Conservation (phyloP, 495 filamentous ascomycete species). For the Lindgomyces ingoldianus region DNA sequence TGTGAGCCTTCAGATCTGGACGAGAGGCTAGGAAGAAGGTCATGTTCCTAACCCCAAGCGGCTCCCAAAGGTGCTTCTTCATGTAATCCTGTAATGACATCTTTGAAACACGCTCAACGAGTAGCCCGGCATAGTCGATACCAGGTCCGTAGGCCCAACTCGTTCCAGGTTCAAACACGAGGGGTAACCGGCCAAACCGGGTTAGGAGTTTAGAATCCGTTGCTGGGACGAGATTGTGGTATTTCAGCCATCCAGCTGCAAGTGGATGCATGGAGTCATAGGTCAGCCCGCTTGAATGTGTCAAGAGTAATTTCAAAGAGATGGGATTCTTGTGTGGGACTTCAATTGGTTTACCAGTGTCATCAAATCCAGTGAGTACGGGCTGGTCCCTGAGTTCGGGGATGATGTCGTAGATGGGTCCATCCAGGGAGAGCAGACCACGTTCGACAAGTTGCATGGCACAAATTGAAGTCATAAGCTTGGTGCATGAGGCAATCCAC, state of each 20-base stretch:
- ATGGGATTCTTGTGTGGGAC: conserved; percentile 21
- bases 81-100: conserved; percentile 49
- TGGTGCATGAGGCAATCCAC: conserved; percentile 38
- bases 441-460: conserved; percentile 35
- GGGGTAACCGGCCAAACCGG: conserved; percentile 20
- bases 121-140: conserved; percentile 38
- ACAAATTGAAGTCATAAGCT: conserved; percentile 36
- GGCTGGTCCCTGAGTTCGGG: conserved; percentile 38
- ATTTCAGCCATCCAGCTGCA: neutral
- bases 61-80: conserved; percentile 49
- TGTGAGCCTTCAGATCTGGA: conserved; percentile 39
- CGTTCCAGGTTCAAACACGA: conserved; percentile 44
- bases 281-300: conserved; percentile 16
- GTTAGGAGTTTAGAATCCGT: neutral
- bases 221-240: neutral
- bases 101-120: conserved; percentile 18
- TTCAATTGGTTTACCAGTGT: conserved; percentile 22
- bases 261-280: conserved; percentile 21
- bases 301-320: conserved; percentile 27
- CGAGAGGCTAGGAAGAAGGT: conserved; percentile 48
- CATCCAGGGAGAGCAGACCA: conserved; percentile 26
- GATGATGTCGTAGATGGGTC: conserved; percentile 5
- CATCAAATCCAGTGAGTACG: conserved; percentile 39
- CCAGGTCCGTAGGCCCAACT: conserved; percentile 39
- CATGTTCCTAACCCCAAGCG: conserved; percentile 48